phyloP scores from a whole-genome alignment of 2,329 filamentous ascomycete genomes.

The Teratosphaeria pseudoeucalypti region DNA sequence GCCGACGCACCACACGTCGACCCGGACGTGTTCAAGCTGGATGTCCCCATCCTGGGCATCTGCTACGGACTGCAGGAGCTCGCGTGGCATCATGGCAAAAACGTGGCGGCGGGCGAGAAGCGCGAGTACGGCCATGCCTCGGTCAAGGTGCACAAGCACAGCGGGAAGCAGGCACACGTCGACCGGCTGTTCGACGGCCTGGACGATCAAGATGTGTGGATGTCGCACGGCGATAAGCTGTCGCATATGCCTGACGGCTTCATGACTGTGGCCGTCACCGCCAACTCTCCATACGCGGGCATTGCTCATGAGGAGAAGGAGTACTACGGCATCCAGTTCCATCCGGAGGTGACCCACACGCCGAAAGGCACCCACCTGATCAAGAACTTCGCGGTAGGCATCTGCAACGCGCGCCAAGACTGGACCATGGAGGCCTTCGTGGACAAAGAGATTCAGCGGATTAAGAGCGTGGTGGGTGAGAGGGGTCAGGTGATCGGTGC shows the following conservation, averaged over 20 bases:
- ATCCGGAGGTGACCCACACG: slow-evolving; percentile 74
- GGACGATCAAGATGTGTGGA: slow-evolving; percentile 63
- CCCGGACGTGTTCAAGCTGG: slow-evolving; percentile 67
- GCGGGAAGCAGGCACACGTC: slow-evolving; percentile 49
- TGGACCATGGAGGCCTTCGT: slow-evolving; percentile 85
- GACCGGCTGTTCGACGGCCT: slow-evolving; percentile 71
- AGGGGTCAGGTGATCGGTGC: slow-evolving; percentile 73
- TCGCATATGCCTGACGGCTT: slow-evolving; percentile 63
- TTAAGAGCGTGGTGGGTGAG: slow-evolving; percentile 70
- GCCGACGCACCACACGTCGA: slow-evolving; percentile 68
- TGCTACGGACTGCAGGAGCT: slow-evolving; percentile 63
- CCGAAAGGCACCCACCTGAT: slow-evolving; percentile 59
- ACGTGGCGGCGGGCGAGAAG: slow-evolving; percentile 57
- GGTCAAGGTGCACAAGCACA: slow-evolving; percentile 49
- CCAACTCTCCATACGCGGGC: slow-evolving; percentile 68
- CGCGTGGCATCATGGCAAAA: slow-evolving; percentile 57
- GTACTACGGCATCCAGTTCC: slow-evolving; percentile 78
- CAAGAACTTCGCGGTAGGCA: slow-evolving; percentile 72
- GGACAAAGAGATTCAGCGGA: slow-evolving; percentile 68
- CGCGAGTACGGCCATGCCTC: slow-evolving; percentile 63
- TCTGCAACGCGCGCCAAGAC: slow-evolving; percentile 64
- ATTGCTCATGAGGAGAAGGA: slow-evolving; percentile 63
- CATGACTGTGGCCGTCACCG: slow-evolving; percentile 60
- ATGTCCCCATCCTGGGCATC: slow-evolving; percentile 51
- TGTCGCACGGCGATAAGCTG: slow-evolving; percentile 87